A percentile compares a stretch with the other conserved stretches of the same genome.
phyloP scores from a whole-genome alignment of 257 asterid species.

The Cynanchum wilfordii region DNA sequence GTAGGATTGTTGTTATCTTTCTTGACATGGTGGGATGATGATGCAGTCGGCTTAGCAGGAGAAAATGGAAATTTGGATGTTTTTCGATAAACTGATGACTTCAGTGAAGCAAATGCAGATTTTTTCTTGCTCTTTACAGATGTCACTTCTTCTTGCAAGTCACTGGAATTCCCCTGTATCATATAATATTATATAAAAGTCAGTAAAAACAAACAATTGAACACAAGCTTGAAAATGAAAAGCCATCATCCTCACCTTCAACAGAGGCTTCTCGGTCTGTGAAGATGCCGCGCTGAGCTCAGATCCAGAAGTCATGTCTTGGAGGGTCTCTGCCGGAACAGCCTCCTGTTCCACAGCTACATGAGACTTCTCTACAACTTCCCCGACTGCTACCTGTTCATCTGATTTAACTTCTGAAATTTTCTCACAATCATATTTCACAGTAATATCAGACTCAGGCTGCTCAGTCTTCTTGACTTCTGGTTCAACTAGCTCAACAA shows the following conservation, averaged over 20 bases:
- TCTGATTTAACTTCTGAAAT: slow-evolving; percentile 1
- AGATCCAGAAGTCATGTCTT: slow-evolving; percentile 40
- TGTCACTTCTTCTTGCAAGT: slow-evolving; percentile 40
- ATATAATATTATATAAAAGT: neutral
- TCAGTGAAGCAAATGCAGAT: slow-evolving; percentile 43
- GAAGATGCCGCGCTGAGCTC: slow-evolving; percentile 54
- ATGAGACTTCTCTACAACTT: slow-evolving; percentile 19
- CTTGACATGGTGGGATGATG: slow-evolving; percentile 40
- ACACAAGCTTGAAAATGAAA: neutral
- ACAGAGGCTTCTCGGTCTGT: slow-evolving; percentile 65
- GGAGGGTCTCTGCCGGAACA: slow-evolving; percentile 21
- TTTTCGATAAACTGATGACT: slow-evolving; percentile 42
- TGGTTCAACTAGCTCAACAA: slow-evolving; percentile 14
- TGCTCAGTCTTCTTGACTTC: slow-evolving; percentile 18
- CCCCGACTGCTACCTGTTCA: slow-evolving; percentile 14
- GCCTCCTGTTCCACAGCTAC: slow-evolving; percentile 18
- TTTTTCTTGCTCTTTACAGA: slow-evolving; percentile 50
- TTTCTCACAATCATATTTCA: neutral
- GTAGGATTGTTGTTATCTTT: slow-evolving; percentile 35
- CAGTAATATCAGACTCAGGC: neutral
- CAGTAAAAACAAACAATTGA: neutral
- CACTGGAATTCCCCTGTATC: slow-evolving; percentile 34
- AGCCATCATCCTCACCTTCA: slow-evolving; percentile 61
- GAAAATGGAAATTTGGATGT: slow-evolving; percentile 38
- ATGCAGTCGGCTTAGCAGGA: slow-evolving; percentile 38